A percentile compares a stretch with the other conserved stretches of the same genome.
These are phyloP conservation scores for Quercus agrifolia DNA, from an alignment of 306 rosid species.

Conservation along the genomic window DNA sequence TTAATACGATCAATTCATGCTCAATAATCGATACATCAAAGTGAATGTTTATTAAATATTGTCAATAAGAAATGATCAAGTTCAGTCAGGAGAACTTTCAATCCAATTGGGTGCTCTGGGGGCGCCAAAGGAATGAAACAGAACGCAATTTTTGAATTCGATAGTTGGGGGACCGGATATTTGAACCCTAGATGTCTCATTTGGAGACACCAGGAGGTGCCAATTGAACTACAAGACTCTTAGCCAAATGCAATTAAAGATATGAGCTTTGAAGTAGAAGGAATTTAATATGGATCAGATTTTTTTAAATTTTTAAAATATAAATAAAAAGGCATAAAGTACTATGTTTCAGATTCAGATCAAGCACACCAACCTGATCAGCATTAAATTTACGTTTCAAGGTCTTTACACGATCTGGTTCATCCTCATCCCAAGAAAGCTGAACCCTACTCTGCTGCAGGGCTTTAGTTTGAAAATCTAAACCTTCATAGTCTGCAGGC, in stretches of 20 bases:
- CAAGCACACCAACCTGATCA: constrained; percentile 59
- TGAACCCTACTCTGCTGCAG: constrained; percentile 74
- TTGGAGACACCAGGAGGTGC: no score
- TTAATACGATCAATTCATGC: background rate
- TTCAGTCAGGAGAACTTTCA: background rate
- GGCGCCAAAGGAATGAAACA: background rate
- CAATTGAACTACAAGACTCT: no score
- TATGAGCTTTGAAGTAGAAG: background rate
- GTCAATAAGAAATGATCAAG: no score
- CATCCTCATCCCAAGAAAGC: constrained; percentile 94
- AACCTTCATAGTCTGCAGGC: constrained; percentile 63
- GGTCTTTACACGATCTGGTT: constrained; percentile 65
- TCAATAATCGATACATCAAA: background rate
- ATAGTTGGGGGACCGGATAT: no score
- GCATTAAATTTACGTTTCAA: constrained; percentile 65
- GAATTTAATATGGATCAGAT: background rate
- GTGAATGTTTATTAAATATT: no score
- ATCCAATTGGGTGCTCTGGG: background rate
- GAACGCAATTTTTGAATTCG: background rate
- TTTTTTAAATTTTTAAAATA: no score
- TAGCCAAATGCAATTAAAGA: background rate
- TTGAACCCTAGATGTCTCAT: no score
- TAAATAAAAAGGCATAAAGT: background rate
- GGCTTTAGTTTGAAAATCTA: constrained; percentile 73
- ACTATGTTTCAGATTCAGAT: background rate